Evolutionary conservation across 2,329 filamentous ascomycete genomes (phyloP).

Genomic region (Ophiostoma australiae): DNA sequence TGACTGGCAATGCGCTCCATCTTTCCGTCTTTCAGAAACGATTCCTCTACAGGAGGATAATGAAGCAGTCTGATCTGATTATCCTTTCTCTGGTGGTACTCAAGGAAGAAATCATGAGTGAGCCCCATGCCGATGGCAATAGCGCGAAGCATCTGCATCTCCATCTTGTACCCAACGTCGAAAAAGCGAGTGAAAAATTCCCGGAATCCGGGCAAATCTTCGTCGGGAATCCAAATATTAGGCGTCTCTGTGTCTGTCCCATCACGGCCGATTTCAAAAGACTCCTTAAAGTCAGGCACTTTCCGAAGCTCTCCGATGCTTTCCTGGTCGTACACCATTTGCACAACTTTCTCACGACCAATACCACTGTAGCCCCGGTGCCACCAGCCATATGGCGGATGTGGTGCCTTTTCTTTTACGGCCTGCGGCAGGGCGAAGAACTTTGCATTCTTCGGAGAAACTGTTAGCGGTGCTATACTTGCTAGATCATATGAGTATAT

Average conservation of each 20-base stretch:
- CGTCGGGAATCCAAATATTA: conserved; percentile 40
- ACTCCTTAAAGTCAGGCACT: conserved; percentile 39
- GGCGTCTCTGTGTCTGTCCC: conserved; percentile 31
- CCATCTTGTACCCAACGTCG: conserved; percentile 32
- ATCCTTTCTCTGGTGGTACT: conserved; percentile 48
- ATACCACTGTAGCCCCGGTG: conserved; percentile 37
- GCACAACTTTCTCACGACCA: conserved; percentile 38
- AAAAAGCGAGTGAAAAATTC: conserved; percentile 34
- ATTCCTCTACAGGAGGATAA: conserved; percentile 39
- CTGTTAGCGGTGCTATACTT: background rate
- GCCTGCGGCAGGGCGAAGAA: conserved; percentile 7
- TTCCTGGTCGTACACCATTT: conserved; percentile 34
- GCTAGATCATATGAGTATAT: background rate
- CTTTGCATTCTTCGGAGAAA: background rate
- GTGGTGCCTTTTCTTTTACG: conserved; percentile 35
- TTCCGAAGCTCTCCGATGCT: conserved; percentile 27
- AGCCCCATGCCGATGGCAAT: conserved; percentile 36
- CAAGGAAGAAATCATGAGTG: conserved; percentile 29
- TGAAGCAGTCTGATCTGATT: conserved; percentile 59
- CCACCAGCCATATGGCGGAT: conserved; percentile 36
- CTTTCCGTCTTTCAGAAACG: conserved; percentile 31
- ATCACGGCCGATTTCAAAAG: conserved; percentile 38
- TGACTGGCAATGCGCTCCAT: conserved; percentile 33
- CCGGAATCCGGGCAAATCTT: conserved; percentile 37
- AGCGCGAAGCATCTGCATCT: conserved; percentile 32